Evolutionary conservation across 805 yeast species (phyloP), one percentile per base, ranked within the genome.

Genomic region (Saccharomycopsis synnaedendra): DNA sequence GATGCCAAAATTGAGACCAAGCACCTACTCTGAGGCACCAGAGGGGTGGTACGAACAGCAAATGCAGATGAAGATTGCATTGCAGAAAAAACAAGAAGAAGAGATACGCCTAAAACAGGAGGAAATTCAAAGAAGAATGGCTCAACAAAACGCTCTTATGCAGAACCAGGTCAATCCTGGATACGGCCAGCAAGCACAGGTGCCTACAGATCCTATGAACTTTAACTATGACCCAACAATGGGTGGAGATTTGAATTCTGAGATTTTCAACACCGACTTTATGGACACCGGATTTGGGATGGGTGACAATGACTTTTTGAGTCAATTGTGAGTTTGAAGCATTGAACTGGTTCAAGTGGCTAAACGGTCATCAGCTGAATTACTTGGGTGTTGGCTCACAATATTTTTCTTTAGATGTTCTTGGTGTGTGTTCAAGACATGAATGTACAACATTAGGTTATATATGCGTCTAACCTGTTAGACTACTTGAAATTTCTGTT

Each of bases 261-360:
- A 50, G 32, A 45, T 50, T 31, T 50, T 50, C 36, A 40, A 36
- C 33, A 39, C 50, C 2, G 52, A 48, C 19, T 51, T 51, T 32
- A 63, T 64, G 49, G 68, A 64, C 45, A 62, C 59, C 19, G 60
- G 57, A 5, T 65, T 65, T 44, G 64, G 60, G 1, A 47, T 61
- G 30, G 57, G 56, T 19, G 67, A 62, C 36, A 61, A 60, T 34
- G 69, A 65, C 43, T 66, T 66, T 45, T 51, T 66, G 47, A 60
- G 62, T 42, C 65, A 60, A 43, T 60, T 64, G 45, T 19, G 19
- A 19, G 19, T 19, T 19, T 19, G 19, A 19, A 19, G 57, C 38
- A 60, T 64, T 61, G 65, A 61, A 33, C 2, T 19, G 2, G 19
- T 19, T 19, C 19, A 19, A 19, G 19, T 19, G 19, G 19, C 19